Percentiles rank a stretch among this genome's conserved stretches.
phyloP scores from a whole-genome alignment of 768 basidiomycete genomes.

The Antrodiella citrinella region DNA sequence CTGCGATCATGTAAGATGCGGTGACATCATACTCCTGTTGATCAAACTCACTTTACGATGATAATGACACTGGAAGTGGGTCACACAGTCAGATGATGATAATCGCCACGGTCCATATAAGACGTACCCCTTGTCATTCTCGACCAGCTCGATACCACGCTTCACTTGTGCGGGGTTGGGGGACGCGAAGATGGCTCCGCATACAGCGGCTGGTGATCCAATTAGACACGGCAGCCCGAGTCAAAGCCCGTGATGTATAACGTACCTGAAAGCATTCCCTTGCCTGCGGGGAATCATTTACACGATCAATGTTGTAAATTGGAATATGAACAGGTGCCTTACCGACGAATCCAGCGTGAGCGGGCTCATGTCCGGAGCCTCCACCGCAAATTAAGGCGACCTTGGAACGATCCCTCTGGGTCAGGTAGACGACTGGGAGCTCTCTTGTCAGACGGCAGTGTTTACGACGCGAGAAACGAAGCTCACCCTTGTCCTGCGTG shows the following conservation, averaged over 20 bases:
- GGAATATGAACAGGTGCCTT: slow-evolving; percentile 13
- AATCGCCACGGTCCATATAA: no score
- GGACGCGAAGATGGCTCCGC: slow-evolving; percentile 85
- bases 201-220: slow-evolving; percentile 53
- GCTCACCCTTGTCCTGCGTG: slow-evolving; percentile 55
- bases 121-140: slow-evolving; percentile 61
- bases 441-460: neutral
- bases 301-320: neutral
- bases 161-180: slow-evolving; percentile 83
- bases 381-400: slow-evolving; percentile 80
- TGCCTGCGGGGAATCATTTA: slow-evolving; percentile 33
- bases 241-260: neutral
- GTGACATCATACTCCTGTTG: neutral
- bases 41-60: slow-evolving; percentile 64
- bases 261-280: slow-evolving; percentile 71
- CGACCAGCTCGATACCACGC: slow-evolving; percentile 69
- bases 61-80: slow-evolving; percentile 54
- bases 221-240: neutral
- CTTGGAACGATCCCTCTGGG: slow-evolving; percentile 48
- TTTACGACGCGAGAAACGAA: neutral
- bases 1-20: slow-evolving; percentile 27
- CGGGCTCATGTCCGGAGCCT: slow-evolving; percentile 86
- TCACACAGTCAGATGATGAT: no score
- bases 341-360: slow-evolving; percentile 90
- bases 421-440: slow-evolving; percentile 51